A percentile compares a stretch with the other conserved stretches of the same genome.
Conservation (phyloP, 2,329 filamentous ascomycete species). For the Didymella glomerata region DNA sequence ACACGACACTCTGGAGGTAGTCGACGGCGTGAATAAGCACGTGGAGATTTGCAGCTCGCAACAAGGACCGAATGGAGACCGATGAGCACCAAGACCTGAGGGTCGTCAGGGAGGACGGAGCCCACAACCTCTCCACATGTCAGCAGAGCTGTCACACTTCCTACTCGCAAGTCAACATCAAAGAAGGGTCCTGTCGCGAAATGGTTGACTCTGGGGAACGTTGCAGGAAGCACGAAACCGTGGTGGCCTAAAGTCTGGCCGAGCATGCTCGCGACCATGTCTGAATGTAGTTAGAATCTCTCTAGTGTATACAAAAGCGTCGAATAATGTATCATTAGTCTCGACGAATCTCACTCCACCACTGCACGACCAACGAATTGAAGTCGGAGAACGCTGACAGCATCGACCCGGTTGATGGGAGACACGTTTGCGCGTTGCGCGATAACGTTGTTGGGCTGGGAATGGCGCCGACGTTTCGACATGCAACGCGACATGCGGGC, state of each 20-base stretch:
- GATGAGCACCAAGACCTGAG: neutral
- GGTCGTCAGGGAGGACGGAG: neutral
- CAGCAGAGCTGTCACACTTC: neutral
- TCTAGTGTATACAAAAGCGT: conserved; percentile 11
- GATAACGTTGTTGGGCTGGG: conserved; percentile 1
- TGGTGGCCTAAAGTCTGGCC: conserved; percentile 17
- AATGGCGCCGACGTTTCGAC: conserved; percentile 10
- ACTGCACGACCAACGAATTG: conserved; percentile 15
- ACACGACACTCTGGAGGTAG: neutral
- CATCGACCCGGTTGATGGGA: neutral
- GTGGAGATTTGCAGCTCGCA: neutral
- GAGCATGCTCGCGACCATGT: conserved; percentile 15
- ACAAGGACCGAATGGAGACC: neutral
- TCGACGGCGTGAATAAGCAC: too few species aligned
- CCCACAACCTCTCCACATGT: neutral
- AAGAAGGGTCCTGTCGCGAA: conserved; percentile 12
- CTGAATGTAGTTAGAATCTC: conserved; percentile 8
- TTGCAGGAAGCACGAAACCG: neutral
- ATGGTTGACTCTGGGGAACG: neutral
- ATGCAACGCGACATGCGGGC: neutral
- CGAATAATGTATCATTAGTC: conserved; percentile 13
- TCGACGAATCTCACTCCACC: conserved; percentile 21
- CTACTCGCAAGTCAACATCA: conserved; percentile 13
- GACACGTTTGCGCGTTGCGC: neutral
- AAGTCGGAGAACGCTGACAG: conserved; percentile 9